Evolutionary conservation across 1,284 basidiomycete genomes (phyloP), one percentile per base, ranked within the genome.

Genomic region (Exobasidium cylindrosporum): DNA sequence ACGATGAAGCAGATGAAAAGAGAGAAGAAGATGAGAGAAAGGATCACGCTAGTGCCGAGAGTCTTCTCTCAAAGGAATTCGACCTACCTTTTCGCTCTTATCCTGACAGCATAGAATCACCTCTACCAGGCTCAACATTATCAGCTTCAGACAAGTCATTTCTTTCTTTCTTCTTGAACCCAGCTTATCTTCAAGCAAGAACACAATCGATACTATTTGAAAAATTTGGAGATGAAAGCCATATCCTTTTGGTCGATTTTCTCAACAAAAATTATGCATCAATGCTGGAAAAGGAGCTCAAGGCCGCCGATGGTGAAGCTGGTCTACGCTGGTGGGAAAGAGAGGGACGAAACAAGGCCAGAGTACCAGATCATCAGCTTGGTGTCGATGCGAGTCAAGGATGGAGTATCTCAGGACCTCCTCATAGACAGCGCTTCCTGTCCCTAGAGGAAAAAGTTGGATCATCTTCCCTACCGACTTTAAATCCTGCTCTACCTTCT

Each of bases 371-470:
- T 10, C 77, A 78, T 45, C 23, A 46, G 31, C 45, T 62, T 4
- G 70, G 65, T 47, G 69, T 74, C 0, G 69, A 64, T 7, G 69
- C 66, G 6, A 28, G 21, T 24, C 21, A 44, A 32, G 59, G 59
- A 31, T 97, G 93, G 92, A 77, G 77, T 32, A 76, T 92, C 68
- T 86, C 87, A 69, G 93, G 94, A 1, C 95, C 95, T 4, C 90
- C 94, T 29, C 92, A 95, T 81, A 92, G 94, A 81, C 91, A 91
- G 84, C 89, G 95, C 35, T 97, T 93, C 82, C 88, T 90, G 72
- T 84, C 85, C 1, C 87, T 77, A 10, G 64, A 58, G 35, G 31
- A 29, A 6, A 40, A 40, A 40, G 35, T 17, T 10, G 35, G 35
- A 7, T 40, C 35, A 10, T 40, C 35, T 40, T 40, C 35, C 10